A percentile compares a stretch with the other conserved stretches of the same genome.
Conservation (phyloP, 1,139 yeast species). For the Candida mesenterica region DNA sequence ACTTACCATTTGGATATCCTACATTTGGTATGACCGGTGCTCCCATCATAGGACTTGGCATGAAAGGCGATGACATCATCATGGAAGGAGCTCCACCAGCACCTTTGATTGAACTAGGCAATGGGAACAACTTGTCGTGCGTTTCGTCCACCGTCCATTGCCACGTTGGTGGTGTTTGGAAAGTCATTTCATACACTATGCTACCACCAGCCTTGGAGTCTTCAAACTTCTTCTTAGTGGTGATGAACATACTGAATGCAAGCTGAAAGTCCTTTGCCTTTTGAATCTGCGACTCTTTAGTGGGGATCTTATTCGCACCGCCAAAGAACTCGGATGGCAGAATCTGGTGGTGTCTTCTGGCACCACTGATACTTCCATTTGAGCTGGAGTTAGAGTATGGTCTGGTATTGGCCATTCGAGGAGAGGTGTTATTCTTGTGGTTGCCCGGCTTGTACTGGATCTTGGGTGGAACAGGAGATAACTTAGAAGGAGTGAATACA, state of each 20-base stretch:
- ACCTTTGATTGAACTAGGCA: conserved; percentile 1
- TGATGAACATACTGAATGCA: conserved; percentile 59
- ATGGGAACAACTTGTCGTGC: conserved; percentile 47
- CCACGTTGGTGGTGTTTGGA: conserved; percentile 83
- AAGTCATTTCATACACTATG: conserved; percentile 56
- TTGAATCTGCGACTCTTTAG: conserved; percentile 38
- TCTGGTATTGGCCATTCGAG: conserved; percentile 35
- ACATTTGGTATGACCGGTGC: conserved; percentile 20
- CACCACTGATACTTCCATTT: conserved; percentile 13
- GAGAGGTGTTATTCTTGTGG: conserved; percentile 7
- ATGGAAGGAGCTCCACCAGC: conserved; percentile 16
- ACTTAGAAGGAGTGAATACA: conserved; percentile 60
- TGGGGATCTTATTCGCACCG: conserved; percentile 46
- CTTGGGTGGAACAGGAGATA: conserved; percentile 34
- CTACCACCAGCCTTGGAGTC: too few relatives aligned
- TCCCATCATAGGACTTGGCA: conserved; percentile 34
- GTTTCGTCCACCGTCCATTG: conserved; percentile 55
- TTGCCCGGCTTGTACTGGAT: conserved; percentile 16
- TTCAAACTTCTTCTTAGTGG: conserved; percentile 35
- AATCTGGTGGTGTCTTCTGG: conserved; percentile 42
- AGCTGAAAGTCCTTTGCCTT: conserved; percentile 37
- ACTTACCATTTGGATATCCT: conserved; percentile 15
- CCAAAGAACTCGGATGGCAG: conserved; percentile 52
- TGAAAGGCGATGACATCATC: conserved; percentile 28
- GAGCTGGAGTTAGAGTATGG: conserved; percentile 21